These are phyloP conservation scores for Chalara sp. DNA, from an alignment of 2,329 filamentous ascomycete species.

Conservation along the genomic window DNA sequence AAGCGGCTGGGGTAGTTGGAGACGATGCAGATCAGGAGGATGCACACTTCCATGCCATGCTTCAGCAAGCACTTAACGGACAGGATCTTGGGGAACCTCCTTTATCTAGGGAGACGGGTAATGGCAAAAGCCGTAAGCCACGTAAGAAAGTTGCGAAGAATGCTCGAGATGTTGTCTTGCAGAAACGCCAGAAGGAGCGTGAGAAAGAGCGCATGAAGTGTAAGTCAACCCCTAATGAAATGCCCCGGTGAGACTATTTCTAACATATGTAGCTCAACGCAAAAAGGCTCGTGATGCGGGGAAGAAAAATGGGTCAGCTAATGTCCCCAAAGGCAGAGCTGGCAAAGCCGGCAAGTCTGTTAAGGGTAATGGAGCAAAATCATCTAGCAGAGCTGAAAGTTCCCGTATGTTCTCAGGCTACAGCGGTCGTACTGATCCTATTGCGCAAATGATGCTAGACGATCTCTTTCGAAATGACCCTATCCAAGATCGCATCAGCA, in stretches of 20 bases:
- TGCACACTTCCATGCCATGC: conserved; percentile 2
- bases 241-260: too few species aligned
- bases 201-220: conserved; percentile 17
- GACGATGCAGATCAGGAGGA: conserved; percentile 1
- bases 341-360: conserved; percentile 9
- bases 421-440: conserved; percentile 9
- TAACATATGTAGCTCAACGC: too few species aligned
- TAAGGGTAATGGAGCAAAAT: conserved; percentile 3
- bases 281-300: conserved; percentile 6
- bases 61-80: conserved; percentile 10
- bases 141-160: conserved; percentile 15
- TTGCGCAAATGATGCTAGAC: conserved; percentile 15
- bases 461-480: conserved; percentile 15
- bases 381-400: conserved; percentile 1
- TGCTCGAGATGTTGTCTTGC: conserved; percentile 9
- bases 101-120: neutral
- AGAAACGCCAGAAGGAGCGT: conserved; percentile 6
- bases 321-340: conserved; percentile 1
- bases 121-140: conserved; percentile 11
- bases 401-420: neutral
- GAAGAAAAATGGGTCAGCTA: neutral
- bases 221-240: conserved; percentile 1
- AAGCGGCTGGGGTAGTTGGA: neutral
- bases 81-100: neutral
- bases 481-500: conserved; percentile 15